phyloP scores from a whole-genome alignment of 345 rosid genomes.

The Schrenkiella parvula region DNA sequence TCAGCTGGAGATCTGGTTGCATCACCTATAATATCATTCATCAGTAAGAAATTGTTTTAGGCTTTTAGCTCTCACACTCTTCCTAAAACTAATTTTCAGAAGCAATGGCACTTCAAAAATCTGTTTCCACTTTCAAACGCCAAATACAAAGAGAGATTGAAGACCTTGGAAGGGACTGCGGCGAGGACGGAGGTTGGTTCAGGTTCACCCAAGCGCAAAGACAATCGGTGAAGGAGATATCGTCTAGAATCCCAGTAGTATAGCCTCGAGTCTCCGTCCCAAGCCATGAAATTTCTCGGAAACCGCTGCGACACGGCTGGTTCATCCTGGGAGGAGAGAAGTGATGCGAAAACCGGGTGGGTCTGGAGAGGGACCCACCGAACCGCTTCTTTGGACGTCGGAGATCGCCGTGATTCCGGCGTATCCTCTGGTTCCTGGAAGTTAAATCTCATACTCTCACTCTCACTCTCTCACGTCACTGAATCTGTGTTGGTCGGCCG shows the following conservation, averaged over 20 bases:
- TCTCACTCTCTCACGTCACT: not conserved
- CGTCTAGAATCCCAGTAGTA: constrained; percentile 66
- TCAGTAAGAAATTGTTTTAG: not conserved
- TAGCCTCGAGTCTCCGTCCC: constrained; percentile 84
- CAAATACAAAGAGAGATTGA: not conserved
- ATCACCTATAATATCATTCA: constrained; percentile 48
- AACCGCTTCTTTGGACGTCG: constrained; percentile 48
- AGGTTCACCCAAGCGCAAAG: constrained; percentile 85
- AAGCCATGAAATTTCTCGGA: constrained; percentile 59
- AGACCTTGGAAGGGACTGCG: constrained; percentile 75
- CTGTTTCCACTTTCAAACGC: not conserved
- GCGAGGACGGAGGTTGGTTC: constrained; percentile 73
- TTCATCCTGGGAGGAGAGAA: constrained; percentile 21
- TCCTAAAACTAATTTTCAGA: not conserved
- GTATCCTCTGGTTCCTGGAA: constrained; percentile 41
- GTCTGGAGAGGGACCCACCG: constrained; percentile 73
- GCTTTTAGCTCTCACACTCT: not conserved
- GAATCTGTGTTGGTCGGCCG: constrained; percentile 19
- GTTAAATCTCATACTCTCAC: constrained; percentile 51
- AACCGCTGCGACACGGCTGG: constrained; percentile 22
- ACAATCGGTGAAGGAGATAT: constrained; percentile 67
- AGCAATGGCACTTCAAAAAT: not conserved
- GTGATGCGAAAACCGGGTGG: constrained; percentile 62
- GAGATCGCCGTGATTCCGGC: constrained; percentile 36
- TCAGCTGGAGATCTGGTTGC: constrained; percentile 53